Percentiles rank a stretch among this genome's conserved stretches.
phyloP scores from a whole-genome alignment of 345 rosid genomes.

The Brassica napus region Da-Ae NC_063435.1:15363001-15363500 shows the following conservation, averaged over 20 bases:
- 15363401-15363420: conserved; percentile 57
- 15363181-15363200: conserved; percentile 87
- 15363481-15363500: conserved; percentile 26
- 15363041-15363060: conserved; percentile 36
- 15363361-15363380: conserved; percentile 70
- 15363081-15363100: conserved; percentile 35
- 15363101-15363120: conserved; percentile 51
- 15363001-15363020: not conserved
- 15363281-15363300: not conserved
- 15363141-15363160: conserved; percentile 65
- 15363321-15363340: conserved; percentile 52
- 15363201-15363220: conserved; percentile 77
- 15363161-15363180: conserved; percentile 81
- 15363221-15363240: conserved; percentile 6
- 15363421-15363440: conserved; percentile 67
- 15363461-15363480: conserved; percentile 46
- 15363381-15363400: conserved; percentile 68
- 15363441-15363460: conserved; percentile 51
- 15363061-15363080: conserved; percentile 41
- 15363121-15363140: conserved; percentile 64
- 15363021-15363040: conserved; percentile 43
- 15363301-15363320: conserved; percentile 4
- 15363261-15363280: not conserved
- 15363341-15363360: conserved; percentile 78
- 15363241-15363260: not conserved